Conservation (phyloP, 1,139 yeast species). For the Pichia sp. region DNA sequence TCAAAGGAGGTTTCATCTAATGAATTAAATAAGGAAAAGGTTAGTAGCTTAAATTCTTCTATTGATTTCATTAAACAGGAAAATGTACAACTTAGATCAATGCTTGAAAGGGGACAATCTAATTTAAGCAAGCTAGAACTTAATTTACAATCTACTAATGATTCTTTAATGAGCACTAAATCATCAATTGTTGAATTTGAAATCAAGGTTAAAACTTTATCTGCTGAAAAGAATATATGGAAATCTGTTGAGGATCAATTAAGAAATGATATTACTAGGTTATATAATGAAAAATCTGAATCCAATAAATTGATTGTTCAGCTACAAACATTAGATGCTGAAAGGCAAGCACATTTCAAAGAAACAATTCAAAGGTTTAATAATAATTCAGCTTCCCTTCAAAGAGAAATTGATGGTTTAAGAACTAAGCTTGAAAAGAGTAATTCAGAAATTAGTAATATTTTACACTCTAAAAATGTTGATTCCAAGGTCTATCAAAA, state of each 20-base stretch:
- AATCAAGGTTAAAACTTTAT: conserved; percentile 43
- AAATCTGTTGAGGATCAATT: conserved; percentile 47
- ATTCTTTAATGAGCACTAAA: conserved; percentile 43
- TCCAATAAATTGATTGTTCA: conserved; percentile 56
- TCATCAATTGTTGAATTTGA: conserved; percentile 36
- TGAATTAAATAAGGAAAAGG: conserved; percentile 43
- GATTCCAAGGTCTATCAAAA: conserved; percentile 60
- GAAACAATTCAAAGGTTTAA: conserved; percentile 48
- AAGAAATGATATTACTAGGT: conserved; percentile 46
- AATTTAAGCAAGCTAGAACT: conserved; percentile 47
- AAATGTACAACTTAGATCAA: conserved; percentile 38
- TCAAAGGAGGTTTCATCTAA: conserved; percentile 43
- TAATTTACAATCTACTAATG: conserved; percentile 51
- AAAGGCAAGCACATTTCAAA: conserved; percentile 49
- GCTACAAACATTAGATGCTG: conserved; percentile 54
- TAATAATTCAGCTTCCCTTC: conserved; percentile 47
- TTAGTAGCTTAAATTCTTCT: conserved; percentile 33
- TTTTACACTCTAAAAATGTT: conserved; percentile 47
- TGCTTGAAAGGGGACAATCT: conserved; percentile 49
- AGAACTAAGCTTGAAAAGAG: conserved; percentile 48
- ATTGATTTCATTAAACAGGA: conserved; percentile 39
- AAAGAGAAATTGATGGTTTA: conserved; percentile 36
- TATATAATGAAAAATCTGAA: conserved; percentile 55
- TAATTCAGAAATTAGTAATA: conserved; percentile 42
- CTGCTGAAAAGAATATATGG: conserved; percentile 52